Evolutionary conservation across 2,329 filamentous ascomycete species (phyloP).

Genomic region (Alternaria ventricosa): DNA sequence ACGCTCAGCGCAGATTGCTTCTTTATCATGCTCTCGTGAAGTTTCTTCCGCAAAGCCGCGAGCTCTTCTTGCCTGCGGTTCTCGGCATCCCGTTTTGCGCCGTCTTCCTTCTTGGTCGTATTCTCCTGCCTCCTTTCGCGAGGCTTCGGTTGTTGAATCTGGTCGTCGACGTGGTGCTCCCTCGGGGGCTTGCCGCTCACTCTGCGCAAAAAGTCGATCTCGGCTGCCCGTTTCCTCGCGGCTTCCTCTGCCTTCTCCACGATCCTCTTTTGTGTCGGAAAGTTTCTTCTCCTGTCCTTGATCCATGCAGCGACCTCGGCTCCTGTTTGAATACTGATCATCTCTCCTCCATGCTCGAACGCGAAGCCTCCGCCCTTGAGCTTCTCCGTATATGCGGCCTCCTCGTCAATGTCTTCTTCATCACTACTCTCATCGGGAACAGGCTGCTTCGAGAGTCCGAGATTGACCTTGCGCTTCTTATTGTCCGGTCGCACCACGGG

Average conservation of each 20-base stretch:
- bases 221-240: constrained; percentile 28
- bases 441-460: constrained; percentile 73
- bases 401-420: constrained; percentile 75
- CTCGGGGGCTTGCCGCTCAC: constrained; percentile 28
- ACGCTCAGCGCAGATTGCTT: constrained; percentile 19
- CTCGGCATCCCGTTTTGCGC: neutral
- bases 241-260: constrained; percentile 65
- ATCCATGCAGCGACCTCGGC: constrained; percentile 82
- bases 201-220: constrained; percentile 50
- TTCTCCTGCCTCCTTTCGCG: constrained; percentile 6
- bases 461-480: constrained; percentile 73
- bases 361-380: constrained; percentile 60
- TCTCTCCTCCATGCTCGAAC: constrained; percentile 64
- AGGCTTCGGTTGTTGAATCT: neutral
- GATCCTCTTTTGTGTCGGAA: constrained; percentile 76
- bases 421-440: constrained; percentile 56
- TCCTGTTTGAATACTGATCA: constrained; percentile 59
- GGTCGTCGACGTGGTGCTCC: neutral
- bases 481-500: constrained; percentile 50
- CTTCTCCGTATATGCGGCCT: constrained; percentile 55
- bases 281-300: constrained; percentile 78
- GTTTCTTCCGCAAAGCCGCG: constrained; percentile 43
- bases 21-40: constrained; percentile 41
- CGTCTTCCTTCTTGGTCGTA: neutral
- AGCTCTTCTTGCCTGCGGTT: constrained; percentile 28